phyloP scores from a whole-genome alignment of 2,329 filamentous ascomycete genomes.

The Raffaelea albimanens region DNA sequence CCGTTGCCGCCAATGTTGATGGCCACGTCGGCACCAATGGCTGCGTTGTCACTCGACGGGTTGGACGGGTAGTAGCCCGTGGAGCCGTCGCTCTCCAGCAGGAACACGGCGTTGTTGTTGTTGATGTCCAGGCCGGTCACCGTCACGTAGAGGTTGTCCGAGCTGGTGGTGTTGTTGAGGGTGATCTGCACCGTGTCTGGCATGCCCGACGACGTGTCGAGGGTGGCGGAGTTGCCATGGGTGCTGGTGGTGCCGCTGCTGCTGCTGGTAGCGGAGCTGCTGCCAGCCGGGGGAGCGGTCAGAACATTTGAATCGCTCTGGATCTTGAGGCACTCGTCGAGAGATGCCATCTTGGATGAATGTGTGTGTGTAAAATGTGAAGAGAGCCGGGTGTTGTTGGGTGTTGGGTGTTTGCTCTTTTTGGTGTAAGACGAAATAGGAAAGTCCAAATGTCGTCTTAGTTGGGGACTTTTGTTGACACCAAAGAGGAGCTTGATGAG shows the following conservation, averaged over 20 bases:
- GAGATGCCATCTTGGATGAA: conserved; percentile 17
- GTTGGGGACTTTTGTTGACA: too few relatives aligned
- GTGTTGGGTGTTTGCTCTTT: too few relatives aligned
- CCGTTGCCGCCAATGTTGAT: conserved; percentile 57
- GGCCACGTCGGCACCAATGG: conserved; percentile 47
- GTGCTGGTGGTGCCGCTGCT: background rate
- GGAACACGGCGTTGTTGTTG: conserved; percentile 47
- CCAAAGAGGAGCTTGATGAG: background rate
- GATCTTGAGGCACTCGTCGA: conserved; percentile 17
- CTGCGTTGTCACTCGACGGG: conserved; percentile 38
- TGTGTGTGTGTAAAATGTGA: background rate
- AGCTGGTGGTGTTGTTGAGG: conserved; percentile 56
- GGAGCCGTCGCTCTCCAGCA: conserved; percentile 56
- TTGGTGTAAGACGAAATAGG: too few relatives aligned
- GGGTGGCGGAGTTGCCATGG: background rate
- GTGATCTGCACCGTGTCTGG: conserved; percentile 45
- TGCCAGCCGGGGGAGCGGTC: conserved; percentile 10
- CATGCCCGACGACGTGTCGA: conserved; percentile 1
- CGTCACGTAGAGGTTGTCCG: conserved; percentile 54
- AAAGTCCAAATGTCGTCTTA: too few relatives aligned
- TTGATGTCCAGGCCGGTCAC: conserved; percentile 59
- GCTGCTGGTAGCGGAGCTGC: background rate
- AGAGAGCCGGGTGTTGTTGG: too few relatives aligned
- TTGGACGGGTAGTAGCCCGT: conserved; percentile 56
- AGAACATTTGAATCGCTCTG: conserved; percentile 17